phyloP scores from a whole-genome alignment of 2,329 filamentous ascomycete species.

The Epichloe gansuensis region DNA sequence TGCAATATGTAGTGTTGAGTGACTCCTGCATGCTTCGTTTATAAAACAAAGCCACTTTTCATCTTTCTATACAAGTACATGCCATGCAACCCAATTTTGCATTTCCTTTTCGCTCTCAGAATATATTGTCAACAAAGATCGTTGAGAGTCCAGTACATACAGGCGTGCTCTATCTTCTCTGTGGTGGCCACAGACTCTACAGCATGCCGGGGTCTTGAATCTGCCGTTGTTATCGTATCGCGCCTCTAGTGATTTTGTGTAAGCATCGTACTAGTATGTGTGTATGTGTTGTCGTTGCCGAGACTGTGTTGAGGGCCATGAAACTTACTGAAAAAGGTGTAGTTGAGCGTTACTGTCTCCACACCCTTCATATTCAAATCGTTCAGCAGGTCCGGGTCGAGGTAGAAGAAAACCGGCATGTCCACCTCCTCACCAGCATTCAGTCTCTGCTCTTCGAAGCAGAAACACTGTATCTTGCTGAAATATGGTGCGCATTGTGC shows the following conservation, averaged over 20 bases:
- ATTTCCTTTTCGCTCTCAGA: background rate
- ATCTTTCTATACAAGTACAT: background rate
- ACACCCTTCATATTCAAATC: constrained; percentile 89
- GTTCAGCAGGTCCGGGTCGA: constrained; percentile 87
- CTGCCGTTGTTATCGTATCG: constrained; percentile 34
- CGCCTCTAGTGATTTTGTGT: constrained; percentile 22
- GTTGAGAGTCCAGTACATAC: background rate
- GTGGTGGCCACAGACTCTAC: constrained; percentile 6
- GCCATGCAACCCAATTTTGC: background rate
- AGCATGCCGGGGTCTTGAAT: constrained; percentile 25
- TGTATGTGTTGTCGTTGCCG: background rate
- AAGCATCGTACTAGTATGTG: background rate
- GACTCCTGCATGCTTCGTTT: background rate
- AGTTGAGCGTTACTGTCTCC: constrained; percentile 89
- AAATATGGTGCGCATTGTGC: constrained; percentile 95
- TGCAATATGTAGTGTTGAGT: background rate
- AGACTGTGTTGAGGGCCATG: no score
- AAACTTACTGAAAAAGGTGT: constrained; percentile 92
- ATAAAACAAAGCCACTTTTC: background rate
- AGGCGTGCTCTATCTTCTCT: background rate
- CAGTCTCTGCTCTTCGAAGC: constrained; percentile 91
- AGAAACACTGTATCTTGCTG: constrained; percentile 99
- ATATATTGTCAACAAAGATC: background rate
- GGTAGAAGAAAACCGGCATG: constrained; percentile 99
- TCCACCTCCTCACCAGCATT: constrained; percentile 95